Percentiles rank a stretch among this genome's conserved stretches.
Conservation (phyloP, 225 moss, liverwort and hornwort genomes). For the Polytrichum commune region DNA sequence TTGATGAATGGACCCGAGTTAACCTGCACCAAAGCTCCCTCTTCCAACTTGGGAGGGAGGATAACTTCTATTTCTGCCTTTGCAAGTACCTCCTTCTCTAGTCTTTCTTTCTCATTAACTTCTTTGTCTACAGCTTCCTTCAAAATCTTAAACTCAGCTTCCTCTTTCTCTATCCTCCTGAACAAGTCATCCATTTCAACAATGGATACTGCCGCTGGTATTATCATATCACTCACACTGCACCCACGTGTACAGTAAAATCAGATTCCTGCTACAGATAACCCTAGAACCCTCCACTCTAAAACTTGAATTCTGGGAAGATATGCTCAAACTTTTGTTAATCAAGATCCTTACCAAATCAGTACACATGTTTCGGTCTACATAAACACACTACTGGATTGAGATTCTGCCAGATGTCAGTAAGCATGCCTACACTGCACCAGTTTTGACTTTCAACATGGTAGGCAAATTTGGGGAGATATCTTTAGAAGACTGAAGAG, state of each 20-base stretch:
- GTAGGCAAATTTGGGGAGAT: too few relatives aligned
- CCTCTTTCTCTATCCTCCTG: conserved; percentile 49
- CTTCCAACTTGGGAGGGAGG: conserved; percentile 41
- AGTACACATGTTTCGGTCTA: too few relatives aligned
- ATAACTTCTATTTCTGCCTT: conserved; percentile 21
- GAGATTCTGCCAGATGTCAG: too few relatives aligned
- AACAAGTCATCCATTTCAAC: conserved; percentile 65
- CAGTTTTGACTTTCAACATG: too few relatives aligned
- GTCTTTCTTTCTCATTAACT: conserved; percentile 46
- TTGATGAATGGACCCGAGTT: conserved; percentile 76
- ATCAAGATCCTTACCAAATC: too few relatives aligned
- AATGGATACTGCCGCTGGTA: conserved; percentile 83
- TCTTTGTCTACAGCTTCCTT: conserved; percentile 61
- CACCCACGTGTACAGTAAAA: not conserved
- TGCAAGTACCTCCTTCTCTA: conserved; percentile 36
- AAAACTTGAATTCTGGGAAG: too few relatives aligned
- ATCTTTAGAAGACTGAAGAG: too few relatives aligned
- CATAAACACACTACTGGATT: too few relatives aligned
- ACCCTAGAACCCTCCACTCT: too few relatives aligned
- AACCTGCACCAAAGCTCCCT: conserved; percentile 68
- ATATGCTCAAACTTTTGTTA: too few relatives aligned
- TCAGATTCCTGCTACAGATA: not conserved
- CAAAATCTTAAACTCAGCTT: conserved; percentile 60
- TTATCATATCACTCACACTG: conserved; percentile 81
- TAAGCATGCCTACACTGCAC: too few relatives aligned